Conservation (phyloP, 2,329 filamentous ascomycete species). For the Falciphora oryzae region DNA sequence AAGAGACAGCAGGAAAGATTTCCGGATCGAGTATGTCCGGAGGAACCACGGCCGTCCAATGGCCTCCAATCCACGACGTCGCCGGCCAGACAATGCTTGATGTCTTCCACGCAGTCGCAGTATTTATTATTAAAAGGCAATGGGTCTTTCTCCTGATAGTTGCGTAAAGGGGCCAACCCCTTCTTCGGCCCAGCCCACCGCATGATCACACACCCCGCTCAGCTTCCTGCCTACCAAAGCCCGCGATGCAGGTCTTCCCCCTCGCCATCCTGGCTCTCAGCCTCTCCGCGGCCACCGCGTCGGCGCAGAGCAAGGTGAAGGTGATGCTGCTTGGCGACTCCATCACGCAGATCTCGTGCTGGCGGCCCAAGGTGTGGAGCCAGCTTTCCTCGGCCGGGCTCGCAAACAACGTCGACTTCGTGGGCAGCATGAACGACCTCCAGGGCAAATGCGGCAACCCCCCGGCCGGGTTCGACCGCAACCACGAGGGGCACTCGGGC, state of each 20-base stretch:
- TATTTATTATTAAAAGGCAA: not conserved
- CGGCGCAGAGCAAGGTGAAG: not conserved
- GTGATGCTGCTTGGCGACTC: slow-evolving; percentile 35
- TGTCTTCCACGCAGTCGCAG: too few species aligned
- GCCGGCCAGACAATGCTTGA: not conserved
- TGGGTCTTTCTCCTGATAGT: not conserved
- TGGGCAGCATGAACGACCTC: slow-evolving; percentile 34
- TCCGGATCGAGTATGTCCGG: not conserved
- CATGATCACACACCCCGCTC: too few species aligned
- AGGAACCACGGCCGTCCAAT: not conserved
- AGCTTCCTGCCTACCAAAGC: too few species aligned
- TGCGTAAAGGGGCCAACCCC: too few species aligned
- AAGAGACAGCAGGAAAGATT: not conserved
- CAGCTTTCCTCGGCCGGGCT: slow-evolving; percentile 28
- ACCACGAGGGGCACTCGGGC: slow-evolving; percentile 39
- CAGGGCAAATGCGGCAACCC: slow-evolving; percentile 22
- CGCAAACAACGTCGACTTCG: slow-evolving; percentile 31
- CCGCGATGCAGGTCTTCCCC: not conserved
- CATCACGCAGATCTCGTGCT: slow-evolving; percentile 41
- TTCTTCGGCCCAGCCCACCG: too few species aligned
- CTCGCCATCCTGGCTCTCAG: not conserved
- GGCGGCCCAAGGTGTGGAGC: slow-evolving; percentile 37
- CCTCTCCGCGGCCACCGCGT: not conserved
- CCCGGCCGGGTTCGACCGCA: slow-evolving; percentile 29
- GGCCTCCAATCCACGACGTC: too few species aligned